Evolutionary conservation across 192 early-diverging fungal species (phyloP).

Genomic region (Linnemannia zychae): DNA sequence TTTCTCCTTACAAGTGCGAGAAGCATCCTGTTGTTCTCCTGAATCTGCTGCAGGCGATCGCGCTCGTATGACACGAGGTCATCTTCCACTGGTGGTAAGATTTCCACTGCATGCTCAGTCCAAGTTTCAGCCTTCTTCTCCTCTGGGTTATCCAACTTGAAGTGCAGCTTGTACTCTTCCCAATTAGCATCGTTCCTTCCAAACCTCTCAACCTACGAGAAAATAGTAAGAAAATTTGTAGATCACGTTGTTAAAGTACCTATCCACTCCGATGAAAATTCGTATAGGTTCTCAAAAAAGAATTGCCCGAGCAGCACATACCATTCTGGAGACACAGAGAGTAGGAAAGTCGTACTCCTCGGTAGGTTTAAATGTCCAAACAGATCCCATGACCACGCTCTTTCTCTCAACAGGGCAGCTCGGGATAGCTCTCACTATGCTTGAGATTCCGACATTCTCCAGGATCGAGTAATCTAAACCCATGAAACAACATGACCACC

Average conservation of each 20-base stretch:
- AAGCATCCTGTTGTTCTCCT: slow-evolving; percentile 72
- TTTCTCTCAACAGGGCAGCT: slow-evolving; percentile 82
- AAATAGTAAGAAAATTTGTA: background rate
- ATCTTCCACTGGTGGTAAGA: slow-evolving; percentile 50
- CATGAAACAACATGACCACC: slow-evolving; percentile 23
- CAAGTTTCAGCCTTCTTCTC: slow-evolving; percentile 15
- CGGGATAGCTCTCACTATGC: slow-evolving; percentile 72
- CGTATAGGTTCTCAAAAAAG: no score
- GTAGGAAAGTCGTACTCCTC: slow-evolving; percentile 70
- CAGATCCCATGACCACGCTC: slow-evolving; percentile 92
- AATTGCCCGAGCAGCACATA: no score
- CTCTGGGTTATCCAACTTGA: slow-evolving; percentile 43
- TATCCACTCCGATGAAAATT: no score
- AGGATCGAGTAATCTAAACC: slow-evolving; percentile 43
- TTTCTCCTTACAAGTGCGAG: slow-evolving; percentile 62
- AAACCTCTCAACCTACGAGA: slow-evolving; percentile 81
- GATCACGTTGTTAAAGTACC: no score
- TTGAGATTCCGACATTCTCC: slow-evolving; percentile 19
- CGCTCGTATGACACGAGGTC: slow-evolving; percentile 70
- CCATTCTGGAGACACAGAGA: slow-evolving; percentile 85
- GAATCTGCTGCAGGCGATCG: slow-evolving; percentile 67
- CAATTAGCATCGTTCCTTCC: slow-evolving; percentile 84
- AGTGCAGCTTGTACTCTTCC: slow-evolving; percentile 78
- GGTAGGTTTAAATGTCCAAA: slow-evolving; percentile 86
- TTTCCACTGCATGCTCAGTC: slow-evolving; percentile 23